Base-by-base conservation (phyloP, 257 asterid species). In the Plantago ovata region DNA sequence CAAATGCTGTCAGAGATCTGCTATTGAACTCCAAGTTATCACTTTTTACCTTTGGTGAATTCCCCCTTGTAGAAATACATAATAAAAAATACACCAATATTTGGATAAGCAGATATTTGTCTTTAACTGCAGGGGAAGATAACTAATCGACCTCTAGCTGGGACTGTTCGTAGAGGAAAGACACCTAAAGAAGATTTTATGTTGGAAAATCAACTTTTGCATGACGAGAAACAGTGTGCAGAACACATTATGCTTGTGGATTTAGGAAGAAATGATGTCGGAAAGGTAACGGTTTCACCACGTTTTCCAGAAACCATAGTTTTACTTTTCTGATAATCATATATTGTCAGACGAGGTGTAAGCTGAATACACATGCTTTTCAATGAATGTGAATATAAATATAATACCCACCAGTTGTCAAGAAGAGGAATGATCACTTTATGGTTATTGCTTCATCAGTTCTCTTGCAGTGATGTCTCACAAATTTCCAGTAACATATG, bases 231-330 rank as follows among this genome's bases (percentile, higher is more conserved):
- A 66, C 99, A 93, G 79, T 76, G 95, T 65, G 99, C 99, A 4
- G 99, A 93, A 70, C 97, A 93, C 78, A 86, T 86, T 70, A 93
- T 93, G 99, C 83, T 93, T 69, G 99, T 93, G 69, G 99, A 93
- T 77, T 79, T 93, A 79, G 99, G 99, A 63, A 82, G 99, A 68
- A 89, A 93, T 70, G 99, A 93, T 73, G 99, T 93, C 24, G 99
- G 99, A 74, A 89, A 89, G 97, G 99, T 93, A 72, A 13, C 15
- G 39, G 48, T 51, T 57, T 61, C 51, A 13, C 48, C 0, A 28
- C 36, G 7, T 28, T 28, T 28, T 28, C 36, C 36, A 28, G 36
- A 28, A 28, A 28, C 36, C 36, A 28, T 28, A 19, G 22, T 48
- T 14, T 18, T 24, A 48, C 1, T 19, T 46, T 48, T n/a, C 12